These are phyloP conservation scores for Pyricularia pennisetigena DNA, from an alignment of 2,329 filamentous ascomycete species.

Conservation along the genomic window DNA sequence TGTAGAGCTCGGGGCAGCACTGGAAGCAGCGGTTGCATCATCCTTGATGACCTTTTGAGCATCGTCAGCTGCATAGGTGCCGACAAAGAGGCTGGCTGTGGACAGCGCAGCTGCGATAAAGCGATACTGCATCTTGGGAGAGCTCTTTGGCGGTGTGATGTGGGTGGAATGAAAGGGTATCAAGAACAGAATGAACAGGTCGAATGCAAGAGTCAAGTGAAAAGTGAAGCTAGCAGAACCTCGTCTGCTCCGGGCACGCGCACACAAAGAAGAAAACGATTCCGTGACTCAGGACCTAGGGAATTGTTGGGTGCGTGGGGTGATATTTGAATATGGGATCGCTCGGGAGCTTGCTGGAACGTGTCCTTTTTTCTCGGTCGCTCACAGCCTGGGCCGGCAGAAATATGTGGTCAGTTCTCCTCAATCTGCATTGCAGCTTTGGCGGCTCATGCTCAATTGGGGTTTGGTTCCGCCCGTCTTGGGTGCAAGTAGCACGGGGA, in stretches of 20 bases:
- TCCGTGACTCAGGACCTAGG: not conserved
- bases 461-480: slow-evolving; percentile 1
- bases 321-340: slow-evolving; percentile 4
- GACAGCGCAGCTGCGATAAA: slow-evolving; percentile 67
- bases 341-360: slow-evolving; percentile 1
- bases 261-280: slow-evolving; percentile 2
- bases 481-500: not conserved
- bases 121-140: slow-evolving; percentile 70
- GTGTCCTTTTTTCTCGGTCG: slow-evolving; percentile 6
- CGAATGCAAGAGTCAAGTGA: not conserved
- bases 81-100: slow-evolving; percentile 31
- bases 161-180: slow-evolving; percentile 1
- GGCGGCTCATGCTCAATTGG: not conserved
- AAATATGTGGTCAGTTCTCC: slow-evolving; percentile 8
- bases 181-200: not conserved
- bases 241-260: slow-evolving; percentile 3
- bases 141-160: not conserved
- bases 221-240: not conserved
- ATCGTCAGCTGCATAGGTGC: slow-evolving; percentile 49
- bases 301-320: not conserved
- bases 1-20: slow-evolving; percentile 34
- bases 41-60: slow-evolving; percentile 45
- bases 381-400: not conserved
- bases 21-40: slow-evolving; percentile 30
- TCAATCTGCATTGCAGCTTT: not conserved